Conservation (phyloP, 2,329 filamentous ascomycete species). For the Diaporthe eres region DNA sequence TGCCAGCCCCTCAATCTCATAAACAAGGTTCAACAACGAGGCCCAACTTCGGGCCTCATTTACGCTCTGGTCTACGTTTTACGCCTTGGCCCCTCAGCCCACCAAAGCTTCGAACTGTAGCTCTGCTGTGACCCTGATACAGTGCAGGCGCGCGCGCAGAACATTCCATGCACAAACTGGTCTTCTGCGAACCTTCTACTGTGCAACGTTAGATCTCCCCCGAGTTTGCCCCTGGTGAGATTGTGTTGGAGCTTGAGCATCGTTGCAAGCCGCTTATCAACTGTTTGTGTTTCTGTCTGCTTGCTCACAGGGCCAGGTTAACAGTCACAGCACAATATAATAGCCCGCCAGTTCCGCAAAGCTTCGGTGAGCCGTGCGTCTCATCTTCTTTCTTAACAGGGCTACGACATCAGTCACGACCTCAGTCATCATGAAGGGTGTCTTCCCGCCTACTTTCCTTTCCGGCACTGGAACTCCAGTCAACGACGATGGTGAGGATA, state of each 20-base stretch:
- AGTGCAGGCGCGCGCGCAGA: conserved; percentile 1
- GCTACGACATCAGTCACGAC: background rate
- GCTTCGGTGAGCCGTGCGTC: too few species aligned
- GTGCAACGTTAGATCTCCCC: background rate
- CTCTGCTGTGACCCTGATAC: conserved; percentile 12
- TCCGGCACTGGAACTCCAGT: background rate
- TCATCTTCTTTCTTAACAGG: background rate
- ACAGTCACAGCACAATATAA: background rate
- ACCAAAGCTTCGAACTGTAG: conserved; percentile 20
- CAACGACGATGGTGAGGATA: background rate
- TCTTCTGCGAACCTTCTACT: background rate
- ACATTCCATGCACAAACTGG: conserved; percentile 20
- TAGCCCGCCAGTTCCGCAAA: background rate
- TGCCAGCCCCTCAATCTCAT: background rate
- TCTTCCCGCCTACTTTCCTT: background rate
- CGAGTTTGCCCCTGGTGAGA: background rate
- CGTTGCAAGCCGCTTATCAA: background rate
- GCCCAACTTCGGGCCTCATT: conserved; percentile 7
- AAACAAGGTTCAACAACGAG: background rate
- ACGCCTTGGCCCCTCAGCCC: conserved; percentile 9
- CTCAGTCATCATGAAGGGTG: conserved; percentile 9
- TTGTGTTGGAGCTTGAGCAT: background rate
- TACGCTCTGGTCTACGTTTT: conserved; percentile 8
- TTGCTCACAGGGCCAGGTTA: background rate
- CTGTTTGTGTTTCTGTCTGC: background rate